Percentiles rank a stretch among this genome's conserved stretches.
Evolutionary conservation across 805 yeast genomes (phyloP).

Genomic region (Ogataea salicorniae): DNA sequence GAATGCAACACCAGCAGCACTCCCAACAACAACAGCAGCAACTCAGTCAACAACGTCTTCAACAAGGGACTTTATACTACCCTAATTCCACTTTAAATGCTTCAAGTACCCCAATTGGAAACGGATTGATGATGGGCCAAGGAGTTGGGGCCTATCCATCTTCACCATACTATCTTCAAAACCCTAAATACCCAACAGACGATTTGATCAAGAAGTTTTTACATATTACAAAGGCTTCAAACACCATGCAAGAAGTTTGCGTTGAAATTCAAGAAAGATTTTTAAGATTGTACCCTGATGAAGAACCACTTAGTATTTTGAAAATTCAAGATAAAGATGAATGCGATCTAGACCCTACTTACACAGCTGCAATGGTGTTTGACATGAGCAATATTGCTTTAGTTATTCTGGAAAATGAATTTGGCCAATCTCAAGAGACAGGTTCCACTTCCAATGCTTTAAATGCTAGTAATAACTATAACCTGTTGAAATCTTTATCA

Average conservation of each 20-base stretch:
- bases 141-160: conserved; percentile 6
- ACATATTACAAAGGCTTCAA: conserved; percentile 50
- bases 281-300: conserved; percentile 59
- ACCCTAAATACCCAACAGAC: not conserved
- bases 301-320: conserved; percentile 48
- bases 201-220: conserved; percentile 43
- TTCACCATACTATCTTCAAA: conserved; percentile 9
- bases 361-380: conserved; percentile 59
- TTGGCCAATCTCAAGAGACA: conserved; percentile 6
- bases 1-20: not conserved
- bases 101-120: conserved; percentile 24
- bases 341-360: conserved; percentile 81
- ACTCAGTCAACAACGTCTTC: conserved; percentile 1
- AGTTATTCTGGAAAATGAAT: conserved; percentile 41
- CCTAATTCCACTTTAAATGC: conserved; percentile 18
- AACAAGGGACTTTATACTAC: conserved; percentile 7
- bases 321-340: conserved; percentile 60
- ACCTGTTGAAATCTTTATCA: not conserved
- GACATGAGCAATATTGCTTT: conserved; percentile 42
- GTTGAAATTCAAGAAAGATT: conserved; percentile 53
- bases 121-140: conserved; percentile 1
- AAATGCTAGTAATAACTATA: not conserved
- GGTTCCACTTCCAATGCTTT: not conserved
- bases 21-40: conserved; percentile 2
- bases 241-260: conserved; percentile 44